Evolutionary conservation across 2,329 filamentous ascomycete genomes (phyloP), one percentile per base, ranked within the genome.

Genomic region (Cladosporium oxysporum): DNA sequence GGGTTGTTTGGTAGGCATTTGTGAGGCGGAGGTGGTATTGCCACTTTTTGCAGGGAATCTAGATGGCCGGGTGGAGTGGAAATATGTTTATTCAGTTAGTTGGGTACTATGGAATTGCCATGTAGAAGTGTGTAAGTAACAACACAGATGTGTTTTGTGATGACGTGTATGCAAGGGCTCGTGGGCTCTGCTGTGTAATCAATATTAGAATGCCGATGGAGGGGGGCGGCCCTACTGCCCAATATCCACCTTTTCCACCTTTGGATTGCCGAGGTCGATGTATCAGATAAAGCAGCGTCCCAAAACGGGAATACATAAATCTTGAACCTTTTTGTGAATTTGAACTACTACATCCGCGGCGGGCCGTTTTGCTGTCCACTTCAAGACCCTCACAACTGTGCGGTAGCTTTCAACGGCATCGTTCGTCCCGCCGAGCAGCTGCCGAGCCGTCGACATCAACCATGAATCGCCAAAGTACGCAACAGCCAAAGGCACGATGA

Each of bases 1-100:
- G 57, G 83, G 83, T 70, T 75, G 73, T 52, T 58, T 50, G 11
- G 28, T 52, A 65, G 62, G 52, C 62, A 65, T 65, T 60, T 44
- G 37, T 47, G 44, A 7, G 21, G 23, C 2, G 29, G 49, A 10
- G 23, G 26, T 63, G 23, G 16, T 28, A 23, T 29, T 29, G 4
- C 10, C 16, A 12, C 29, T 14, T 14, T 28, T 29, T 16, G 23
- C 2, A 8, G 29, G 29, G 4, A 23, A n/a, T 57, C 3, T 21
- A 1, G n/a, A 47, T 47, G 41, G 41, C n/a, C 21, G 41, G 41
- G 41, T 11, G 5, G 18, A 44, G 41, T 21, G 41, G 41, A 21
- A 33, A 29, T 21, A 29, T 29, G 6, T 33, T 47, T 47, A n/a
- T 11, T 21, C 10, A 6, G 16, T 55, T 31, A 18, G 18, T 31